Conservation (phyloP, 2,329 filamentous ascomycete species). For the Apiospora arundinis region DNA sequence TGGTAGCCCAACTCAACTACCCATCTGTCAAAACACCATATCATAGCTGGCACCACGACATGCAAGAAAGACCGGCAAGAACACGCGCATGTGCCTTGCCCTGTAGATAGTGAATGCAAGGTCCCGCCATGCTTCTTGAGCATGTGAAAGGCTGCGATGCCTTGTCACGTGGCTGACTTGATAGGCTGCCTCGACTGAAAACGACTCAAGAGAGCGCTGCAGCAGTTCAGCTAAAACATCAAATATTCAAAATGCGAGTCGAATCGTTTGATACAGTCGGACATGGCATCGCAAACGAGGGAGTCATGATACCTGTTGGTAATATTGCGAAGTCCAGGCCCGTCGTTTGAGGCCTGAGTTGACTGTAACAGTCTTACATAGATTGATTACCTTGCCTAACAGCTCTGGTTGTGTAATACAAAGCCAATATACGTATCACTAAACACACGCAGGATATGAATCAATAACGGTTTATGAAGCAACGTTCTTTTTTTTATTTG, state of each 20-base stretch:
- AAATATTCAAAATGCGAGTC: too few relatives aligned
- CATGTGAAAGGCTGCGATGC: not conserved
- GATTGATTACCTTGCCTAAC: not conserved
- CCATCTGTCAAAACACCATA: not conserved
- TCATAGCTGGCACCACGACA: not conserved
- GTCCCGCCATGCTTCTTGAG: not conserved
- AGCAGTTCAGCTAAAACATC: not conserved
- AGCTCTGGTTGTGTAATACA: not conserved
- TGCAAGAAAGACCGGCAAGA: not conserved
- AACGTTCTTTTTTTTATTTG: slow-evolving; percentile 44
- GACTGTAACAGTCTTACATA: not conserved
- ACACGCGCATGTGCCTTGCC: not conserved
- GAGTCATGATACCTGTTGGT: not conserved
- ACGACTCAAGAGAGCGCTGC: not conserved
- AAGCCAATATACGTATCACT: not conserved
- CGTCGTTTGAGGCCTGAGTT: too few relatives aligned
- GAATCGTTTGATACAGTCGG: too few relatives aligned
- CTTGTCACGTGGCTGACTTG: not conserved
- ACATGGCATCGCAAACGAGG: not conserved
- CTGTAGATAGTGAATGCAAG: not conserved
- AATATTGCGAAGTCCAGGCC: not conserved
- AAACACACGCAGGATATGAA: not conserved
- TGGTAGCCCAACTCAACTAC: not conserved
- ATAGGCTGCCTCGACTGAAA: not conserved
- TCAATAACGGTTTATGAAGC: slow-evolving; percentile 25